Conservation (phyloP, 1,139 yeast species). For the Pichia sp. region DNA sequence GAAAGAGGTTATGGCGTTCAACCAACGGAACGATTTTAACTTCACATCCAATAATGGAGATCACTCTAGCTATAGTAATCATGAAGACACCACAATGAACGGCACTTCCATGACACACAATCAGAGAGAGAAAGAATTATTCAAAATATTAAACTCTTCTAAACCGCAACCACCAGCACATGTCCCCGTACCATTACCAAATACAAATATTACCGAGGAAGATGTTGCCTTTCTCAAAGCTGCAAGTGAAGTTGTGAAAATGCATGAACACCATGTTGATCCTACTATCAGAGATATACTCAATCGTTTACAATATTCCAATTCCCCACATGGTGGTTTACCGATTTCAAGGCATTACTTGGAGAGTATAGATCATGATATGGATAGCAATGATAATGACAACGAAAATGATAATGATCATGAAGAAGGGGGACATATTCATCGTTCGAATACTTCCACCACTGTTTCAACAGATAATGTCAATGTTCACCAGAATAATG, state of each 20-base stretch:
- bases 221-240: conserved; percentile 27
- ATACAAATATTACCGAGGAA: conserved; percentile 23
- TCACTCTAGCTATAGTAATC: too few relatives aligned
- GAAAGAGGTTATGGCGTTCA: not conserved
- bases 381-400: not conserved
- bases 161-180: conserved; percentile 19
- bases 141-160: conserved; percentile 25
- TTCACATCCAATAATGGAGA: not conserved
- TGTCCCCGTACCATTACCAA: conserved; percentile 15
- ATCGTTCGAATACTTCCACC: not conserved
- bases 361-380: conserved; percentile 6
- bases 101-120: too few relatives aligned
- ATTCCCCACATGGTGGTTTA: conserved; percentile 43
- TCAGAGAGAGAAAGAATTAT: conserved; percentile 11
- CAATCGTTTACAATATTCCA: conserved; percentile 44
- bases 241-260: conserved; percentile 28
- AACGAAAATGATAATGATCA: not conserved
- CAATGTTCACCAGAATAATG: too few relatives aligned
- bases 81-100: too few relatives aligned
- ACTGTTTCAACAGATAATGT: not conserved
- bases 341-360: conserved; percentile 24
- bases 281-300: conserved; percentile 49
- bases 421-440: too few relatives aligned
- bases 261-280: conserved; percentile 34
- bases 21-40: not conserved